Evolutionary conservation across 768 basidiomycete genomes (phyloP), one percentile per base, ranked within the genome.

Genomic region (Auriculariales sp.): DNA sequence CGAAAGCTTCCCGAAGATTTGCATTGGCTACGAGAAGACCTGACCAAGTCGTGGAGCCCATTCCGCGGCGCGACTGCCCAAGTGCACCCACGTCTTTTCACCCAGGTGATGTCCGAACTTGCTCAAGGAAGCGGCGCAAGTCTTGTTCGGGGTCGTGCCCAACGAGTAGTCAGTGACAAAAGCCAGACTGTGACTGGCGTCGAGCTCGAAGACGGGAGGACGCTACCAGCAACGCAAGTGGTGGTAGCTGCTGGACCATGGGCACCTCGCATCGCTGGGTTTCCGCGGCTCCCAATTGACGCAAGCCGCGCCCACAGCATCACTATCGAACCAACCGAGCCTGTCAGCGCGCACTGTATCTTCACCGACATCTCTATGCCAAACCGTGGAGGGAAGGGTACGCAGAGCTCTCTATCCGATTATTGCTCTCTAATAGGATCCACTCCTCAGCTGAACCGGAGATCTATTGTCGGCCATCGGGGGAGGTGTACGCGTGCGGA

Each of bases 221-320:
- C 62, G n/a, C 57, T 83, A 15, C 61, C 70, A 0, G 81, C 83
- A 14, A 81, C 82, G 9, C 71, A 81, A 49, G 75, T 91, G 53
- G 68, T 94, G 33, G 62, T 95, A 46, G 74, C 80, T 33, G 85
- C 85, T n/a, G 91, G 91, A 24, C 83, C 87, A 14, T 95, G 91
- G 90, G 85, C 87, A 0, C 70, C 85, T 6, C 58, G 59, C 7
- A 60, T 93, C 51, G n/a, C n/a, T n/a, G n/a, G n/a, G n/a, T 47
- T 83, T 28, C 67, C 73, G 7, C 53, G 64, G 17, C 69, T 85
- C 27, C 79, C 81, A 14, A 71, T 86, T 55, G 58, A 66, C n/a
- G 72, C 71, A 35, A 78, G 72, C 4, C 79, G 84, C 48, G 83
- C 81, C 0, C 84, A 87, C 61, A 84, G 82, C 57, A 72, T 88